Evolutionary conservation across 2,329 filamentous ascomycete species (phyloP), one percentile per base, ranked within the genome.

Genomic region (Xylariaceae sp.): DNA sequence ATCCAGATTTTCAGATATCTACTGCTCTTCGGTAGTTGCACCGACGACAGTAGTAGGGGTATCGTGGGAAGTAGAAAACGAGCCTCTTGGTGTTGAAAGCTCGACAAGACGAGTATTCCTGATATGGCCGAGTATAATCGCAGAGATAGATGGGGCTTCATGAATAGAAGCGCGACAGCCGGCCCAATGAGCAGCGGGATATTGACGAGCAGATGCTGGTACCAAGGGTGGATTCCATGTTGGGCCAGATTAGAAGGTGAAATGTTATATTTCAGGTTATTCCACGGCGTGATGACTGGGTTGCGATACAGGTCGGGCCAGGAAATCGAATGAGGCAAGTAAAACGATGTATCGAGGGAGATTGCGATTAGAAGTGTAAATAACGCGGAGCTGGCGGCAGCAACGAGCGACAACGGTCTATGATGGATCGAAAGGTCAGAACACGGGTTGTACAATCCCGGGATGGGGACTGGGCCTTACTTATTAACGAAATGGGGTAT

Each of bases 261-360:
- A 13, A 82, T 75, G 62, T 90, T 90, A 65, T 90, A 90, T 40
- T 73, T 63, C 44, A 89, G 69, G 59, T 88, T 88, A 59, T 90
- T 89, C 40, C 87, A 67, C 8, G 85, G 85, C 5, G 85, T 87
- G 47, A 90, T 78, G 34, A 85, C 73, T 1, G 85, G 85, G 38
- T 74, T 69, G 18, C 64, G 64, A 50, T 84, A 66, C 19, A 90
- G 63, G 45, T 81, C 74, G 14, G 70, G 67, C 70, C 85, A 81
- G 26, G 74, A 74, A 41, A 86, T 73, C 37, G 78, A 72, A 41
- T 74, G 70, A 41, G 71, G 59, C 31, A 74, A 68, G 59, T 95
- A 96, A 61, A 94, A 96, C 31, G 79, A 74, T 3, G 90, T 97
- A 62, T 98, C 92, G 40, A 88, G 72, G 40, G 78, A 76, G 51